Conservation (phyloP, 163 green algal genomes). For the Prototheca stagnorum region DNA sequence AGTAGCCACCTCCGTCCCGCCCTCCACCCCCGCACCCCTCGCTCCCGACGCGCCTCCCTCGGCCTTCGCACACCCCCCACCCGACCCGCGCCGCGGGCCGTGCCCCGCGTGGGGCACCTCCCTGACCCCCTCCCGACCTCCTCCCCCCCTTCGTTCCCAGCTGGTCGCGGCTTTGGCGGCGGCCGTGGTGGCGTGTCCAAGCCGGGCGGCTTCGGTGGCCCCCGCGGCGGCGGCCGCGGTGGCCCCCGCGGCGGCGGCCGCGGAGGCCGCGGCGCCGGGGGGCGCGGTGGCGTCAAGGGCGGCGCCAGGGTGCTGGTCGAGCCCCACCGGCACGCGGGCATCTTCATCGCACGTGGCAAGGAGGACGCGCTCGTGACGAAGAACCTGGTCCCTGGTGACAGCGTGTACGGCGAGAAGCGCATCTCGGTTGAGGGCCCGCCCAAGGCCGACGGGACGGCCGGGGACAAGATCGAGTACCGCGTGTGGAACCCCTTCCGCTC, state of each 20-base stretch:
- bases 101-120: too few relatives aligned
- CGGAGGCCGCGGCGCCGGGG: slow-evolving; percentile 31
- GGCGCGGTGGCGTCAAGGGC: too few relatives aligned
- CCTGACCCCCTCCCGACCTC: too few relatives aligned
- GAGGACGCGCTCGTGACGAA: slow-evolving; percentile 87
- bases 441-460: too few relatives aligned
- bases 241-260: slow-evolving; percentile 25
- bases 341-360: slow-evolving; percentile 98
- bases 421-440: slow-evolving; percentile 82
- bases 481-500: slow-evolving; percentile 99
- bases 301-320: slow-evolving; percentile 72
- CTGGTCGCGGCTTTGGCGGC: slow-evolving; percentile 9
- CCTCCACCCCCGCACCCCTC: too few relatives aligned
- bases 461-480: slow-evolving; percentile 93
- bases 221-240: slow-evolving; percentile 15
- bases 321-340: slow-evolving; percentile 69
- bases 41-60: too few relatives aligned
- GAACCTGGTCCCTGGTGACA: slow-evolving; percentile 91
- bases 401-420: slow-evolving; percentile 97
- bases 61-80: neutral
- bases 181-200: slow-evolving; percentile 4
- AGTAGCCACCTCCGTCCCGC: too few relatives aligned
- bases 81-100: slow-evolving; percentile 8
- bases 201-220: slow-evolving; percentile 9
- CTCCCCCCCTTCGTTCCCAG: too few relatives aligned